phyloP scores from a whole-genome alignment of 805 yeast species.

The Saccharomycopsis schoenii region DNA sequence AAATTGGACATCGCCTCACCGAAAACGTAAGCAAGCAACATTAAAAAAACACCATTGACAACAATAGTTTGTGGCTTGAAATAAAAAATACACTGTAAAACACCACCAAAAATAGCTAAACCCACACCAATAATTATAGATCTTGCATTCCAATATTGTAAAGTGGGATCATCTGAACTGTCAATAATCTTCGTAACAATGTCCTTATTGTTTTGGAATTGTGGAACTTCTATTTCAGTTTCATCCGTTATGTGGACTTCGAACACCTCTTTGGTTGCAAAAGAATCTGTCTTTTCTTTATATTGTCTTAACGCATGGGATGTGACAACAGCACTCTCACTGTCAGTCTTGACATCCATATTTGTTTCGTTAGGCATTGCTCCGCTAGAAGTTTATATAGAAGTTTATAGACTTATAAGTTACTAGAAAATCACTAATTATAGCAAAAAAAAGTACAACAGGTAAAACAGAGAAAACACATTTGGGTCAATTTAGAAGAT shows the following conservation, averaged over 20 bases:
- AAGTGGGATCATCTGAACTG: constrained; percentile 27
- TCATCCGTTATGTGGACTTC: not conserved
- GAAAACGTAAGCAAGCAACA: constrained; percentile 26
- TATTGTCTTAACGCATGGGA: not conserved
- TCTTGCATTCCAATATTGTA: constrained; percentile 31
- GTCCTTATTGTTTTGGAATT: constrained; percentile 1
- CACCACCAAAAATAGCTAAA: constrained; percentile 28
- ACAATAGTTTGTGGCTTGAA: constrained; percentile 29
- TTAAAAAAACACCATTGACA: constrained; percentile 27
- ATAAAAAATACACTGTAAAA: constrained; percentile 28
- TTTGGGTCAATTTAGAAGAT: not conserved
- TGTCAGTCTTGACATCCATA: not conserved
- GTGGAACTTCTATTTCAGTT: not conserved
- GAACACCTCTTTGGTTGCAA: not conserved
- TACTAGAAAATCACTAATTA: not conserved
- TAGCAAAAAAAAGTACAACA: not conserved
- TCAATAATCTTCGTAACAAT: constrained; percentile 4
- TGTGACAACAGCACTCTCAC: not conserved
- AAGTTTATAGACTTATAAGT: not conserved
- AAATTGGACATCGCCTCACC: constrained; percentile 24
- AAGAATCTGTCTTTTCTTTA: constrained; percentile 1
- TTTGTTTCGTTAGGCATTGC: not conserved
- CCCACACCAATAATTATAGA: constrained; percentile 27
- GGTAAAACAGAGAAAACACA: not conserved
- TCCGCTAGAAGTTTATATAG: not conserved